phyloP scores from a whole-genome alignment of 495 filamentous ascomycete species.

The Penicillium coffeae region DNA sequence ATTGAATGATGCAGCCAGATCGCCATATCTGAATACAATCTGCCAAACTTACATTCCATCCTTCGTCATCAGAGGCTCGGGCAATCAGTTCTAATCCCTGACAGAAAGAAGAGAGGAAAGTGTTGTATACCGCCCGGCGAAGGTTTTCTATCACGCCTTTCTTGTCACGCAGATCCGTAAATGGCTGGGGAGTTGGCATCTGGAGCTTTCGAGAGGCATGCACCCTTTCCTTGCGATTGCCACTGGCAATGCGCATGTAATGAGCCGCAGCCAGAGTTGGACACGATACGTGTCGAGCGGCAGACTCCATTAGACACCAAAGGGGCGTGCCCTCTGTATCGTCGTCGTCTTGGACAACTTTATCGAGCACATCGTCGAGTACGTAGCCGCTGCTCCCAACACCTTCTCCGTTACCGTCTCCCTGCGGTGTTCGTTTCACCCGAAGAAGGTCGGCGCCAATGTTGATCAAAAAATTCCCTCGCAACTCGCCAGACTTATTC shows the following conservation, averaged over 20 bases:
- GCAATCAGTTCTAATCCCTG: constrained; percentile 68
- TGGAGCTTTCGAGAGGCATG: constrained; percentile 42
- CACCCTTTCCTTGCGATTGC: constrained; percentile 54
- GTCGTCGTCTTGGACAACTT: constrained; percentile 70
- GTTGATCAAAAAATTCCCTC: constrained; percentile 56
- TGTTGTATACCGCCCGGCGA: constrained; percentile 56
- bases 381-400: constrained; percentile 42
- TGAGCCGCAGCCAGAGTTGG: constrained; percentile 64
- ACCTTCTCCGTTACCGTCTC: constrained; percentile 41
- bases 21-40: constrained; percentile 67
- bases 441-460: constrained; percentile 64
- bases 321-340: constrained; percentile 65
- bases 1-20: constrained; percentile 69
- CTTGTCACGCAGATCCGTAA: constrained; percentile 40
- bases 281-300: constrained; percentile 57
- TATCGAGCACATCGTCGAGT: constrained; percentile 65
- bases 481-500: constrained; percentile 56
- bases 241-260: constrained; percentile 62
- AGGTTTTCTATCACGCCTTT: constrained; percentile 56
- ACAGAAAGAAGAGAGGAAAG: constrained; percentile 60
- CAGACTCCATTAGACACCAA: constrained; percentile 61
- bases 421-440: constrained; percentile 34
- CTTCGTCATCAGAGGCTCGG: constrained; percentile 54
- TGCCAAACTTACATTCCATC: constrained; percentile 59
- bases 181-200: constrained; percentile 38